These are phyloP conservation scores for Vigna hirtella DNA, from an alignment of 306 rosid genomes.

Conservation along the genomic window DNA sequence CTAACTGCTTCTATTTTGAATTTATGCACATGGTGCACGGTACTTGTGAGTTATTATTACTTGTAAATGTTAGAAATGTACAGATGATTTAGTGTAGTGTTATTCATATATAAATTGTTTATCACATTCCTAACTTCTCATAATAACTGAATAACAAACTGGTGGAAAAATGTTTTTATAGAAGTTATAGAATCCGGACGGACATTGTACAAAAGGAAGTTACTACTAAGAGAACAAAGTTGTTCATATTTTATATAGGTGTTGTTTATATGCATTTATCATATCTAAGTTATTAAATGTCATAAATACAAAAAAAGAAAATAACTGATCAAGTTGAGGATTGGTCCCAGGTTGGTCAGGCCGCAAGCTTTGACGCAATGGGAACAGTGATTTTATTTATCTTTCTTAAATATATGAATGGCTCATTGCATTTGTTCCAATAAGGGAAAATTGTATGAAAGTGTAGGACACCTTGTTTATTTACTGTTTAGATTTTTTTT, in stretches of 20 bases:
- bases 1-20: not conserved
- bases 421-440: not conserved
- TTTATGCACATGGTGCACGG: not conserved
- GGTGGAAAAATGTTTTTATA: not conserved
- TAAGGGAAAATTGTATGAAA: not conserved
- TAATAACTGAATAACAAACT: not conserved
- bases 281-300: not conserved
- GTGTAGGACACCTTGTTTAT: not conserved
- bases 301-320: not conserved
- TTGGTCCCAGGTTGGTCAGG: not conserved
- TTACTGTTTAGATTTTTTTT: not conserved
- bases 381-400: too few relatives aligned
- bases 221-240: not conserved
- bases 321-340: not conserved
- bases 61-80: not conserved
- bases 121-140: not conserved
- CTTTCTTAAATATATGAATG: not conserved
- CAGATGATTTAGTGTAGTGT: not conserved
- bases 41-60: not conserved
- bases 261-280: conserved; percentile 7
- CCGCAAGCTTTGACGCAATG: too few relatives aligned
- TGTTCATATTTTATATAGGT: not conserved
- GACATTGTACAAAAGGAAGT: not conserved
- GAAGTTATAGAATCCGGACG: not conserved
- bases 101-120: not conserved